These are phyloP conservation scores for Xenoacremonium recifei DNA, from an alignment of 2,329 filamentous ascomycete species.

Conservation along the genomic window DNA sequence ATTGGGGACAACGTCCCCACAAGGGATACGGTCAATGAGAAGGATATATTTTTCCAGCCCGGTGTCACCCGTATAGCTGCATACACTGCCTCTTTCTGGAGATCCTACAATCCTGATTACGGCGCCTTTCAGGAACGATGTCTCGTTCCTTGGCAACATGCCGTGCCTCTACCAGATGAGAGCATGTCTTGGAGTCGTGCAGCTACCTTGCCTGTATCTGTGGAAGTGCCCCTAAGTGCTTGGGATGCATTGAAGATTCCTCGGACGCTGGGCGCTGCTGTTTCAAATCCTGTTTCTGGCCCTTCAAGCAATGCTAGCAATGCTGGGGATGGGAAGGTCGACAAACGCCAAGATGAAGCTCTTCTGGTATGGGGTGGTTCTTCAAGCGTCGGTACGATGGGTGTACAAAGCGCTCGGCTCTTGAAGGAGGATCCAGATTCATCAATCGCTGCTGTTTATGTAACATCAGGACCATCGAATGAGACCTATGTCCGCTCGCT, in stretches of 20 bases:
- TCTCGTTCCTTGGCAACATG: slow-evolving; percentile 42
- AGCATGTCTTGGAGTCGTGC: slow-evolving; percentile 38
- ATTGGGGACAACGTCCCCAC: slow-evolving; percentile 38
- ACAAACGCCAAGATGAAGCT: slow-evolving; percentile 24
- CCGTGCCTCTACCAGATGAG: slow-evolving; percentile 30
- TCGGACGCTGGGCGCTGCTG: slow-evolving; percentile 11
- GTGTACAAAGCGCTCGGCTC: slow-evolving; percentile 37
- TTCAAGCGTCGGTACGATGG: slow-evolving; percentile 44
- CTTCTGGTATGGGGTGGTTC: slow-evolving; percentile 45
- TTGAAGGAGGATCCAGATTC: slow-evolving; percentile 32
- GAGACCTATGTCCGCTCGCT: slow-evolving; percentile 31
- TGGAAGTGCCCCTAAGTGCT: slow-evolving; percentile 34
- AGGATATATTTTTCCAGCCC: slow-evolving; percentile 22
- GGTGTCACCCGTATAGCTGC: slow-evolving; percentile 38
- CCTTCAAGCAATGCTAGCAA: background rate
- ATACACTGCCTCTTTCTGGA: slow-evolving; percentile 40
- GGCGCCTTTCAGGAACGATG: slow-evolving; percentile 45
- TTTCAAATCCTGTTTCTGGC: slow-evolving; percentile 3
- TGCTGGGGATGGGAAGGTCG: background rate
- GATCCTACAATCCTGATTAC: slow-evolving; percentile 41
- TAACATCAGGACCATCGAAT: slow-evolving; percentile 36
- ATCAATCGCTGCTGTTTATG: slow-evolving; percentile 39
- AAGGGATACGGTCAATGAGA: slow-evolving; percentile 6
- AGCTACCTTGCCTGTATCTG: slow-evolving; percentile 38
- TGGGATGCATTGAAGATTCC: slow-evolving; percentile 39